Evolutionary conservation across 768 basidiomycete genomes (phyloP).

Genomic region (Collybia nuda): DNA sequence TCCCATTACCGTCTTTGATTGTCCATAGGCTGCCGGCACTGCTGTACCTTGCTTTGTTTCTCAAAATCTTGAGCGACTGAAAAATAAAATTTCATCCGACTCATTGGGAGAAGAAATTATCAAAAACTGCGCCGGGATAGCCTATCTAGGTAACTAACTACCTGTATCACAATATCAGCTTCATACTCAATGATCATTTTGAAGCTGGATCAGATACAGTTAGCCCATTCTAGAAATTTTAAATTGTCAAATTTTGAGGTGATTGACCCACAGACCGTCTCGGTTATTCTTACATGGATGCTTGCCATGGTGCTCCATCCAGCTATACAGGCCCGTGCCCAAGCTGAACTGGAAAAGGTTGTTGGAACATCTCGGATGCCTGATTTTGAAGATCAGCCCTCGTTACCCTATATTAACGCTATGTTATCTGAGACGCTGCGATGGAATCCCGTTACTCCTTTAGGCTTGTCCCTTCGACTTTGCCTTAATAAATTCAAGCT

Average conservation of each 20-base stretch:
- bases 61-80: slow-evolving; percentile 16
- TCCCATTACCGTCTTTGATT: neutral
- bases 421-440: slow-evolving; percentile 7
- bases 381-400: slow-evolving; percentile 12
- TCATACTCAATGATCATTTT: neutral
- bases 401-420: slow-evolving; percentile 15
- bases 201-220: slow-evolving; percentile 31
- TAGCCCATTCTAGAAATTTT: slow-evolving; percentile 14
- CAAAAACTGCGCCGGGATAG: slow-evolving; percentile 20
- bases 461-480: neutral
- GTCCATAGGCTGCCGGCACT: slow-evolving; percentile 14
- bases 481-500: neutral
- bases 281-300: too few relatives aligned
- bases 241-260: neutral
- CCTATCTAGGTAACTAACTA: slow-evolving; percentile 20
- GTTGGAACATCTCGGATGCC: slow-evolving; percentile 11
- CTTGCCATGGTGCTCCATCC: slow-evolving; percentile 20
- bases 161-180: neutral
- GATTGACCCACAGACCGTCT: too few relatives aligned
- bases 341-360: slow-evolving; percentile 18
- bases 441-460: slow-evolving; percentile 2
- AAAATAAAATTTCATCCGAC: slow-evolving; percentile 8
- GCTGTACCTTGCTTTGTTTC: slow-evolving; percentile 19
- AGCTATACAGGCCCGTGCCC: slow-evolving; percentile 13
- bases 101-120: slow-evolving; percentile 14